Base-by-base conservation (phyloP, 768 basidiomycete species). In the Trametes cinnabarina region DNA sequence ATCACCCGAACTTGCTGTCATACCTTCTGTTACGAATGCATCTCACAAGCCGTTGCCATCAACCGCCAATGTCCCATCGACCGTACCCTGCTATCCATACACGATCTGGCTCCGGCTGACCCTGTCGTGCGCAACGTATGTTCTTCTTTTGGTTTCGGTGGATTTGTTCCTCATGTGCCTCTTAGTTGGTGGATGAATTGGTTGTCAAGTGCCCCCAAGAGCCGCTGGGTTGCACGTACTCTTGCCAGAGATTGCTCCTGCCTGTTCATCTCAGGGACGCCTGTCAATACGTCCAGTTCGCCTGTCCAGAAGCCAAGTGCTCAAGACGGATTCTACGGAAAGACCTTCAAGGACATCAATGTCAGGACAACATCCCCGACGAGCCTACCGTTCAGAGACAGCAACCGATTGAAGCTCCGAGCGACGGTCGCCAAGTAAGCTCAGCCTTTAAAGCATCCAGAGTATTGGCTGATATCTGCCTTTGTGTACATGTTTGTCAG, bases 11-110 rank as follows among this genome's bases (percentile, higher is more conserved):
- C 86, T 8, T 95, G 94, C 65, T 77, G 82, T 58, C 94, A 93
- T 68, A 95, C 92, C 0, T 95, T 95, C 70, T 96, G 94, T 70
- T 72, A 73, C n/a, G 86, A 84, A 28, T 96, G 94, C 67, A 90
- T 94, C 58, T 64, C 74, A n/a, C 76, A 78, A 48, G 89, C 93
- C 0, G 78, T 95, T 3, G 69, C 72, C 12, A 82, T 88, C 58
- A 83, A 85, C 7, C 75, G 80, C 0, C 85, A 86, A 60, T 96
- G 94, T 69, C 94, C 94, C 11, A 84, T 96, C 28, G 93, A 95
- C 72, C 83, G 94, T 20, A 86, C 83, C 14, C 77, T 84, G 0
- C 76, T 95, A 30, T 71, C 74, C 1, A 54, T 73, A n/a, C 74
- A 73, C n/a, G 84, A 89, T 61, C 73, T 94, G 53, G 65, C 66